Conservation (phyloP, 176 grass and related monocot genomes). For the Echinochloa phyllopogon region DNA sequence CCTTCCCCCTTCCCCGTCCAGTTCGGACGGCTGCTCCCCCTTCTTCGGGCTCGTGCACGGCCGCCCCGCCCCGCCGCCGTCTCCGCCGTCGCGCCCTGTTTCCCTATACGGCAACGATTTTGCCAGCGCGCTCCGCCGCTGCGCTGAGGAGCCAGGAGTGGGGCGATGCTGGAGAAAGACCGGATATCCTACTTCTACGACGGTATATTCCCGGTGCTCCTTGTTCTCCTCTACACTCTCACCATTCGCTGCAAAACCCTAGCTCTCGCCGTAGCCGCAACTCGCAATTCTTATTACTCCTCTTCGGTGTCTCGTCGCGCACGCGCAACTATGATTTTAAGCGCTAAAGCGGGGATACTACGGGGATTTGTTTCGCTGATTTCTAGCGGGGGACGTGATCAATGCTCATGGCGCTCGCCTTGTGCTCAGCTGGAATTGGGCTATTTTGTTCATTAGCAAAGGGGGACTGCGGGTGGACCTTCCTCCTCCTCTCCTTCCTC, state of each 20-base stretch:
- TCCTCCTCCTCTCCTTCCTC: not conserved
- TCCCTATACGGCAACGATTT: not conserved
- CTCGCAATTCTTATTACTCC: not conserved
- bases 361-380: constrained; percentile 3
- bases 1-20: not conserved
- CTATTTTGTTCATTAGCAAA: not conserved
- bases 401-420: not conserved
- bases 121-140: not conserved
- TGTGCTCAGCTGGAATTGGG: not conserved
- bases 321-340: not conserved
- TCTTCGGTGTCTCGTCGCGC: not conserved
- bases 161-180: constrained; percentile 80
- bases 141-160: not conserved
- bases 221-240: not conserved
- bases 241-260: not conserved
- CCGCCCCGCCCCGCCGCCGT: not conserved
- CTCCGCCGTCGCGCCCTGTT: not conserved
- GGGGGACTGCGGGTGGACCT: not conserved
- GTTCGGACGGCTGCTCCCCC: not conserved
- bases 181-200: constrained; percentile 98
- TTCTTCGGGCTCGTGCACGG: constrained; percentile 18
- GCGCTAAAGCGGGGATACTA: not conserved
- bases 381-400: not conserved
- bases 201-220: constrained; percentile 54
- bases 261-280: not conserved